Evolutionary conservation across 192 early-diverging fungal genomes (phyloP).

Genomic region (Jimgerdemannia lactiflua): DNA sequence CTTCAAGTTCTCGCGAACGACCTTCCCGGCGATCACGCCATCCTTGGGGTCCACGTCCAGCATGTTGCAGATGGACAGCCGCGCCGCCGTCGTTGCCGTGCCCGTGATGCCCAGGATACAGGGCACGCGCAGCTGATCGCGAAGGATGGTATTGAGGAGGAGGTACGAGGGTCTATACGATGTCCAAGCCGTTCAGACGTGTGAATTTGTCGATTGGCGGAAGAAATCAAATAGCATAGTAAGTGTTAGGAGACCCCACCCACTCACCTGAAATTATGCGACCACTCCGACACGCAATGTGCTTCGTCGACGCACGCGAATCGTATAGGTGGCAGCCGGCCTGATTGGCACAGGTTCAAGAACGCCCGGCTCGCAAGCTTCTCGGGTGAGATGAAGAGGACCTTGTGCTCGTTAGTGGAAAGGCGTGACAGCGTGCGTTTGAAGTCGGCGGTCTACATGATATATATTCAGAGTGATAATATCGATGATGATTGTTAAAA

Average conservation of each 20-base stretch:
- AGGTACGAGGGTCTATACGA: conserved; percentile 40
- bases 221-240: background rate
- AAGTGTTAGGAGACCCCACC: background rate
- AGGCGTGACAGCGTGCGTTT: conserved; percentile 41
- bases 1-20: conserved; percentile 59
- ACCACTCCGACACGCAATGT: conserved; percentile 86
- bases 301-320: conserved; percentile 79
- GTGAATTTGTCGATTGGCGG: background rate
- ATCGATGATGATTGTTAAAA: too few species aligned
- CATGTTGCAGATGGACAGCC: conserved; percentile 53
- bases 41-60: conserved; percentile 45
- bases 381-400: conserved; percentile 78
- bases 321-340: conserved; percentile 47
- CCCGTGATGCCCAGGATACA: conserved; percentile 73
- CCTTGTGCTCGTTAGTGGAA: conserved; percentile 45
- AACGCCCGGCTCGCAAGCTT: conserved; percentile 62
- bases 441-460: conserved; percentile 23
- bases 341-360: conserved; percentile 42
- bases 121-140: conserved; percentile 35
- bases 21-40: conserved; percentile 49
- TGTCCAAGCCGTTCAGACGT: background rate
- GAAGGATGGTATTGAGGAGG: conserved; percentile 50
- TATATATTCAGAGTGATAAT: too few species aligned
- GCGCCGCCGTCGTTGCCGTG: conserved; percentile 59
- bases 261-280: conserved; percentile 74